Percentiles rank a stretch among this genome's conserved stretches.
phyloP scores from a whole-genome alignment of 2,329 filamentous ascomycete genomes.

The Alternaria tenuissima region DNA sequence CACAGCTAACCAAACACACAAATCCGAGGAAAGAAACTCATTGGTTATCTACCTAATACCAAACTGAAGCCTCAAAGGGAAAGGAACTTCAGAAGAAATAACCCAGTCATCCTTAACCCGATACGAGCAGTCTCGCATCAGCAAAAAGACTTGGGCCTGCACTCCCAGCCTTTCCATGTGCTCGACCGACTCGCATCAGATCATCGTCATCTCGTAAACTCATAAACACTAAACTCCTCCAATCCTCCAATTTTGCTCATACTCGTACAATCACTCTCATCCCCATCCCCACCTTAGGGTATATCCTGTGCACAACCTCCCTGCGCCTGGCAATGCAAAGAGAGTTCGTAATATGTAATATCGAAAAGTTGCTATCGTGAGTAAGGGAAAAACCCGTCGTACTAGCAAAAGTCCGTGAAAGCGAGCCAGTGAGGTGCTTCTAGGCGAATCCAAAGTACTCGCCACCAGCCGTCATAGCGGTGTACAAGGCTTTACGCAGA shows the following conservation, averaged over 20 bases:
- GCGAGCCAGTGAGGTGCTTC: constrained; percentile 22
- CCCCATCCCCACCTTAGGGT: constrained; percentile 7
- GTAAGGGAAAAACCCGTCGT: background rate
- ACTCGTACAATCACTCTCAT: constrained; percentile 27
- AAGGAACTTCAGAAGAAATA: background rate
- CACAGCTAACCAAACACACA: background rate
- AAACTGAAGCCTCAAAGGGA: background rate
- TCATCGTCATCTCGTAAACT: constrained; percentile 1
- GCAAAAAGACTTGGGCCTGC: constrained; percentile 35
- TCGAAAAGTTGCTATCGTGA: constrained; percentile 13
- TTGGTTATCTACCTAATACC: constrained; percentile 8
- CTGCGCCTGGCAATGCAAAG: constrained; percentile 46
- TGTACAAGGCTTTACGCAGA: constrained; percentile 86
- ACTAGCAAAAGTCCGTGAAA: background rate
- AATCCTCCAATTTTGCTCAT: constrained; percentile 20
- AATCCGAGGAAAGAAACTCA: background rate
- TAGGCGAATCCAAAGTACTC: constrained; percentile 98
- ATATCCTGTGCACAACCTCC: constrained; percentile 18
- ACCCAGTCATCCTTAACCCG: background rate
- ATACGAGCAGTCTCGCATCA: constrained; percentile 1
- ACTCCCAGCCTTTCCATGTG: constrained; percentile 34
- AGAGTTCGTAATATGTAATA: constrained; percentile 26
- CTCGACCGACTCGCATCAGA: background rate
- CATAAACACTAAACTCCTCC: background rate
- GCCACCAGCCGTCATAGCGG: constrained; percentile 96